Evolutionary conservation across 2,329 filamentous ascomycete genomes (phyloP).

Genomic region (Botryotinia globosa): DNA sequence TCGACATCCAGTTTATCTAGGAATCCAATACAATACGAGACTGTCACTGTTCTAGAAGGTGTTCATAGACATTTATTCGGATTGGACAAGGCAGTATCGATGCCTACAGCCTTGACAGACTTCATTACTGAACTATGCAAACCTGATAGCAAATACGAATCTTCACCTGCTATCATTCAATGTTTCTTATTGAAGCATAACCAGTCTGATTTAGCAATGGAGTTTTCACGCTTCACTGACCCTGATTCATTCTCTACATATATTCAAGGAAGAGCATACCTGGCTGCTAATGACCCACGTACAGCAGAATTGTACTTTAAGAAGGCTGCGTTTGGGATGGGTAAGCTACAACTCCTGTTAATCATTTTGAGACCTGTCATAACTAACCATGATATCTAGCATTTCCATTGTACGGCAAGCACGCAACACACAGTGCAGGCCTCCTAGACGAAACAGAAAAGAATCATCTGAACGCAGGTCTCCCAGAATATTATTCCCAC

Average conservation of each 20-base stretch:
- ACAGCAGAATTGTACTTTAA: slow-evolving; percentile 74
- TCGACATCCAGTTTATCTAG: slow-evolving; percentile 39
- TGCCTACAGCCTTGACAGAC: slow-evolving; percentile 62
- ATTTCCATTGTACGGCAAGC: slow-evolving; percentile 28
- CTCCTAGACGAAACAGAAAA: slow-evolving; percentile 76
- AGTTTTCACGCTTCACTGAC: slow-evolving; percentile 55
- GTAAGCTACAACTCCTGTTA: slow-evolving; percentile 50
- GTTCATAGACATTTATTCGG: slow-evolving; percentile 63
- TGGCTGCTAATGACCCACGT: slow-evolving; percentile 71
- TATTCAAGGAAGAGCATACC: slow-evolving; percentile 74
- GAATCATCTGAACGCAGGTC: slow-evolving; percentile 65
- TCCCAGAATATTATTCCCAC: slow-evolving; percentile 83
- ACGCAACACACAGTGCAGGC: slow-evolving; percentile 53
- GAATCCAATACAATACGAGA: slow-evolving; percentile 46
- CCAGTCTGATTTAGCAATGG: slow-evolving; percentile 57
- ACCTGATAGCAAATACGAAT: slow-evolving; percentile 62
- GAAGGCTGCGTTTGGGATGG: slow-evolving; percentile 77
- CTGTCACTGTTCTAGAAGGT: slow-evolving; percentile 58
- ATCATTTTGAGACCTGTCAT: too few species aligned
- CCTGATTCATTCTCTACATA: slow-evolving; percentile 69
- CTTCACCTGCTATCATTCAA: slow-evolving; percentile 59
- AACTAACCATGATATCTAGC: slow-evolving; percentile 26
- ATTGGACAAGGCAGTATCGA: slow-evolving; percentile 50
- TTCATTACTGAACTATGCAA: slow-evolving; percentile 65
- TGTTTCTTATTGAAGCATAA: slow-evolving; percentile 59